These are phyloP conservation scores for Amanita rimosa DNA, from an alignment of 768 basidiomycete genomes.

Conservation along the genomic window DNA sequence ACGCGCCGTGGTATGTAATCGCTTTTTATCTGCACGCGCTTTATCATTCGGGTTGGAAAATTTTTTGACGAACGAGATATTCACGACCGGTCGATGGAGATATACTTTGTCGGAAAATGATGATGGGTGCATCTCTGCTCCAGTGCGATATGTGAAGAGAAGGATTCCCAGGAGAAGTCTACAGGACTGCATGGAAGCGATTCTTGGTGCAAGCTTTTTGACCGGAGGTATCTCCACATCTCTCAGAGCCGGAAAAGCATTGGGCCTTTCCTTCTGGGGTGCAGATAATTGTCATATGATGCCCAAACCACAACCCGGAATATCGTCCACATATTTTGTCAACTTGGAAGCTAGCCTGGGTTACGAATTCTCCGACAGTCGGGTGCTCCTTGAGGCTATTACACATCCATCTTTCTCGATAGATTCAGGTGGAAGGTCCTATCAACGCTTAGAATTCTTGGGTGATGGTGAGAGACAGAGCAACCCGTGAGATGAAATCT, in stretches of 20 bases:
- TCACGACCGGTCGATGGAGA: constrained; percentile 47
- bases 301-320: constrained; percentile 20
- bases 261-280: constrained; percentile 71
- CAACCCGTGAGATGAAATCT: neutral
- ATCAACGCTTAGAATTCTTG: constrained; percentile 81
- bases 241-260: constrained; percentile 46
- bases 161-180: constrained; percentile 57
- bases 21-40: constrained; percentile 56
- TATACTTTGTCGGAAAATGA: constrained; percentile 30
- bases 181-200: constrained; percentile 85
- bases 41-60: constrained; percentile 49
- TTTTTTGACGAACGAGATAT: constrained; percentile 51
- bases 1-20: constrained; percentile 56
- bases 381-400: constrained; percentile 65
- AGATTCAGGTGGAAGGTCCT: constrained; percentile 42
- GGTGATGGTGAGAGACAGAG: constrained; percentile 63
- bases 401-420: constrained; percentile 72
- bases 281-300: constrained; percentile 55
- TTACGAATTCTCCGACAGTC: constrained; percentile 56
- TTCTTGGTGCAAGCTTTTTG: constrained; percentile 66
- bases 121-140: neutral
- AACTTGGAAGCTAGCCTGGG: constrained; percentile 53
- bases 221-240: constrained; percentile 65
- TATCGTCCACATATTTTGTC: constrained; percentile 30
- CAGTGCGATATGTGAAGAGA: constrained; percentile 27